Evolutionary conservation across 495 filamentous ascomycete genomes (phyloP), one percentile per base, ranked within the genome.

Genomic region (Barbatosphaeria neglecta): DNA sequence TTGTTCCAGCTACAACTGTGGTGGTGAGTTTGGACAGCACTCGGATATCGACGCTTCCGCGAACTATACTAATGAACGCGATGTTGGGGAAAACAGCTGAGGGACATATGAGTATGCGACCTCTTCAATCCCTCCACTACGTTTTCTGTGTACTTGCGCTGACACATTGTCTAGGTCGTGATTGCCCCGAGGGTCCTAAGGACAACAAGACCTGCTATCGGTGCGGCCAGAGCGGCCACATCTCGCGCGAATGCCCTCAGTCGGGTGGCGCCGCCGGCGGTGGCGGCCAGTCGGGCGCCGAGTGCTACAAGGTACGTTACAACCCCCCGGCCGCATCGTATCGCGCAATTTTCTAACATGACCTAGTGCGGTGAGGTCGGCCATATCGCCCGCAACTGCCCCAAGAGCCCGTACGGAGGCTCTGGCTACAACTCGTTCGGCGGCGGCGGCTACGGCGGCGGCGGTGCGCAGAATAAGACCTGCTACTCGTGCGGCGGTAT

Each of bases 401-500:
- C 81, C 55, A 78, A 90, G 66, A 75, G 70, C 25, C 62, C 66
- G 40, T 60, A 63, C 35, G 58, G 62, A 41, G 66, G 65, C 37
- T 53, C 53, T 41, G 56, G 59, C 37, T 55, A 57, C 24, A 61
- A 60, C 48, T 59, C 61, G 43, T 63, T 65, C 43, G 60, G 57
- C 45, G 63, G 69, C 49, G 67, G 67, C 53, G 74, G 74, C 55
- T 64, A 60, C 54, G 63, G 65, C 54, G 39, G 39, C 19, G 68
- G 65, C 43, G 67, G 70, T 33, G 68, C 61, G 38, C 72, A 78
- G 49, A 76, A 76, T 50, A 86, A 89, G 68, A 94, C 87, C 48
- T 95, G 90, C 78, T 96, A 95, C 74, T 92, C 89, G 37, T 96
- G 90, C 67, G 90, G 92, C 59, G 92, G 92, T 40, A 88, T 85